Base-by-base conservation (phyloP, 148 eudicot genomes). In the Oxyria digyna region DNA sequence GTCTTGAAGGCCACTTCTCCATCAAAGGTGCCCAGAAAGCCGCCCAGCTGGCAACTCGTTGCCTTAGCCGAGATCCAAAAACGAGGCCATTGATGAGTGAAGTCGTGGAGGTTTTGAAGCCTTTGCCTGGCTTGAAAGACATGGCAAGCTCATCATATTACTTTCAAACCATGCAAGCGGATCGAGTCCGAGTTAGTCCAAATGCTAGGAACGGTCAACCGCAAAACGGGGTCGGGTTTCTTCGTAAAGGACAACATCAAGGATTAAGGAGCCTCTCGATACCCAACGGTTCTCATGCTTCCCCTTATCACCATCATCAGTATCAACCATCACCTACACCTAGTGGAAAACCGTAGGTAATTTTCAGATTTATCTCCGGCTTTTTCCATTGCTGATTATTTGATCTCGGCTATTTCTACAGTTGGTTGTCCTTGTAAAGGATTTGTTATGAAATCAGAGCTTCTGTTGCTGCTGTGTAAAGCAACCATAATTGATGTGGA, bases 1-100 rank as follows among this genome's bases (percentile, higher is more conserved):
- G 93, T 37, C 89, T 85, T 2, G 93, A 87, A 74, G 93, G 89
- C 32, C 87, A 87, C 54, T 87, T 87, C 54, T 87, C 89, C 7
- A 85, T 87, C n/a, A 87, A 87, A 74, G 93, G 93, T 0, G 85
- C 93, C 24, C 89, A 87, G 70, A 87, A 87, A 75, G 85, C 93
- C 17, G 85, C 85, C 6, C 89, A 87, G 62, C 57, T 87, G 71
- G 89, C 93, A 23, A 81, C 93, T 6, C 85, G 81, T 63, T 87
- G 93, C 80, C 81, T 87, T 37, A 81, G 89, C 80, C 84, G 89
- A 14, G 89, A 87, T 41, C 89, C 93, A 4, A 87, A 87, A 71
- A 82, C 78, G 45, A 83, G 89, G 27, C 93, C 93, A 4, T 49
- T 78, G 45, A 87, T 87, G 93, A 87, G 87, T 46, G 89, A 87